Evolutionary conservation across 1,284 basidiomycete species (phyloP), one percentile per base, ranked within the genome.

Genomic region (Sutorius eximius): DNA sequence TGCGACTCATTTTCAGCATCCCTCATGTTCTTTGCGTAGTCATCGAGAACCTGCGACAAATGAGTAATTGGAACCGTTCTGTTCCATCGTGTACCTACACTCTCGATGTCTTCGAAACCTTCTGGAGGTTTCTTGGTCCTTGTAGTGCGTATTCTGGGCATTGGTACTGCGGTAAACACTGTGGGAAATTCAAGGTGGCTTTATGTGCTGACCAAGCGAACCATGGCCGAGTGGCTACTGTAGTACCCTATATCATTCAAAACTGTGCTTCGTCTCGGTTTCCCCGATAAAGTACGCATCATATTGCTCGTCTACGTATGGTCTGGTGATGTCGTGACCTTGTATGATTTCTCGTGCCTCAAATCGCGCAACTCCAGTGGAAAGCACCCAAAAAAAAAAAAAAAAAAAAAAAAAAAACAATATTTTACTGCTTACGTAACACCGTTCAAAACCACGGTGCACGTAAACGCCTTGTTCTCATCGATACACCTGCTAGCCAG

Each of bases 1-100:
- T 98, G 94, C 9, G 88, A 87, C 75, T 98, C 95, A 67, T 94
- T 97, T 81, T 99, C 97, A 11, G 94, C 95, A 71, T 96, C 93
- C 59, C 94, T 81, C 94, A 96, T 96, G 79, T 95, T 95, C 80
- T 93, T 93, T 45, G 92, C 90, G 70, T 95, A 96, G 74, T 96
- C 93, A 66, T 95, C 93, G 61, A 96, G 85, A 59, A 95, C 86
- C 87, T 95, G 71, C 38, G 48, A 44, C 13, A 52, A 45, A 29
- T 61, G 20, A 70, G 55, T 45, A 9, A 16, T 33, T 18, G 27
- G 24, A 20, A 38, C 41, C 12, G 16, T 22, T 43, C 32, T 12
- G 40, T 18, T 27, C 45, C 27, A 54, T 15, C 6, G 27, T 3
- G 33, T 37, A 69, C 82, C 38, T 66, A 89, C 89, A 45, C 76